These are phyloP conservation scores for Aspergillus fischeri DNA, from an alignment of 2,329 filamentous ascomycete genomes.

Conservation along the genomic window DNA sequence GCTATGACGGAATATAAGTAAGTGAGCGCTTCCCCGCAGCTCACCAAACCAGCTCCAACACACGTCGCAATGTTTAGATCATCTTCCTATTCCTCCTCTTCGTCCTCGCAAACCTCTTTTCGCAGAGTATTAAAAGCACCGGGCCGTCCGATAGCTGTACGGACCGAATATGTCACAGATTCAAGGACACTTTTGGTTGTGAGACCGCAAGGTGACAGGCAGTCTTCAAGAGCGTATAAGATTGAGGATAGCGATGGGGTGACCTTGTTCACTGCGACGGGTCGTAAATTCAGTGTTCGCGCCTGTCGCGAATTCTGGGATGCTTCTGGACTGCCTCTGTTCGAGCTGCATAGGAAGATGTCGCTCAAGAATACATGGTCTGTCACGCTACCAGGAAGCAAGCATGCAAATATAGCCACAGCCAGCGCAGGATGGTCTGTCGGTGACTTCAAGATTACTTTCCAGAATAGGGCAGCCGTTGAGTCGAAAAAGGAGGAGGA, in stretches of 20 bases:
- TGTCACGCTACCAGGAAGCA: conserved; percentile 22
- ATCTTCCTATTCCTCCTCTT: neutral
- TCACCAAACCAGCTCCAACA: neutral
- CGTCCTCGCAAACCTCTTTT: neutral
- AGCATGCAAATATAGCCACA: conserved; percentile 12
- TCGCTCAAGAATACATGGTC: conserved; percentile 14
- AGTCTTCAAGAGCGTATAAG: conserved; percentile 11
- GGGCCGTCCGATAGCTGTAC: conserved; percentile 18
- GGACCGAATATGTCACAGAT: conserved; percentile 20
- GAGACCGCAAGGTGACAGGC: conserved; percentile 15
- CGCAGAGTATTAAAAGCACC: conserved; percentile 13
- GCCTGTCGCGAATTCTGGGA: conserved; percentile 27
- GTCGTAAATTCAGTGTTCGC: conserved; percentile 19
- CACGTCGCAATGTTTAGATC: neutral
- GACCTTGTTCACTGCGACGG: conserved; percentile 23
- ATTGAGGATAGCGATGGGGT: conserved; percentile 19
- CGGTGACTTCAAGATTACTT: conserved; percentile 17
- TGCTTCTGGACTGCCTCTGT: conserved; percentile 25
- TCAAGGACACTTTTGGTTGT: conserved; percentile 19
- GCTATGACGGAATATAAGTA: neutral
- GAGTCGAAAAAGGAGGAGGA: conserved; percentile 15
- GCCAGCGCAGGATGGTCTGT: conserved; percentile 3
- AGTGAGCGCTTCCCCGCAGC: neutral
- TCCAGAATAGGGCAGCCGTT: conserved; percentile 20
- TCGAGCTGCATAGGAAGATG: conserved; percentile 18